phyloP scores from a whole-genome alignment of 106 monocot species.

The Narthecium ossifragum region DNA sequence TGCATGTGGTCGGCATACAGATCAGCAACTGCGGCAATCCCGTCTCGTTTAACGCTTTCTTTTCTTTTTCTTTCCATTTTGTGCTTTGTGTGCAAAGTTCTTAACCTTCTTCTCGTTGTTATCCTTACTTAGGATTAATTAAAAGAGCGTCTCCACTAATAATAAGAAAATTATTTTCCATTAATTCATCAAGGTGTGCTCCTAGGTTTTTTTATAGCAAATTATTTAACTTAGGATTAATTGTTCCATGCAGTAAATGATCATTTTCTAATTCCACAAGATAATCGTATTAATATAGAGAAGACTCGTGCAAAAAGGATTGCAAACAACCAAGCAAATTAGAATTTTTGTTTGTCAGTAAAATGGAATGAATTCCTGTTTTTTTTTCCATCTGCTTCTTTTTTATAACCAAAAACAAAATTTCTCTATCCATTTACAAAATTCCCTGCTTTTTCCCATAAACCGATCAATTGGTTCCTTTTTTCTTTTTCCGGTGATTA shows the following conservation, averaged over 20 bases:
- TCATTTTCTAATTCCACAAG: not conserved
- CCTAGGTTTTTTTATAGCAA: not conserved
- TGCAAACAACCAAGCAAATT: not conserved
- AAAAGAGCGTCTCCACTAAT: no score
- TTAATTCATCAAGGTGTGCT: no score
- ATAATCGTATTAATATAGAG: not conserved
- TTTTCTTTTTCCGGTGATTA: constrained; percentile 13
- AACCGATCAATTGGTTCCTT: not conserved
- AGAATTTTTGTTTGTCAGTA: not conserved
- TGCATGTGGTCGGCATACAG: no score
- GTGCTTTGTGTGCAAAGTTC: no score
- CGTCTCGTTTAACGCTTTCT: no score
- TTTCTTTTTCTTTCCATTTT: no score
- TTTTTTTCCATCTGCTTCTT: not conserved
- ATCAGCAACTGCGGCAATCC: no score
- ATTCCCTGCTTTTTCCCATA: not conserved
- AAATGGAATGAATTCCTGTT: not conserved
- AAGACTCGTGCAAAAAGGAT: not conserved
- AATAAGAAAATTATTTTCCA: no score
- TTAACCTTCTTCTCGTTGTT: no score
- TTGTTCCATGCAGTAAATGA: not conserved
- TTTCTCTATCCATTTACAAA: constrained; percentile 9
- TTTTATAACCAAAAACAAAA: not conserved
- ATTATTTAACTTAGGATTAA: not conserved
- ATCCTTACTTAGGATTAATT: no score